These are phyloP conservation scores for Capsicum rhomboideum DNA, from an alignment of 257 asterid genomes.

Conservation along the genomic window DNA sequence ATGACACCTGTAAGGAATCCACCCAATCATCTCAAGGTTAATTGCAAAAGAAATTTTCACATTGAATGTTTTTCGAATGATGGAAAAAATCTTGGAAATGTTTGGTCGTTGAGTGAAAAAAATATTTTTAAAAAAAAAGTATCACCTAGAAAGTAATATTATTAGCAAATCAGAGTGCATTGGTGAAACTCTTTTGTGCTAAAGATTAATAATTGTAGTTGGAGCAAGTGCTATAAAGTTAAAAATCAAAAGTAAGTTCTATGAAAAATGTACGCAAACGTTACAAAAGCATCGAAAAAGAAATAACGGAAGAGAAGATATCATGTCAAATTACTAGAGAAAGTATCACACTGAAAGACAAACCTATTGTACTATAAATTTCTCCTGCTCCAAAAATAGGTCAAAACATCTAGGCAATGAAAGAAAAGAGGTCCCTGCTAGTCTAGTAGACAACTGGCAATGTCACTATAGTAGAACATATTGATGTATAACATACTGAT, in stretches of 20 bases:
- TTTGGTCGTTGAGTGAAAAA: background rate
- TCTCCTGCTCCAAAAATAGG: background rate
- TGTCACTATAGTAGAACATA: background rate
- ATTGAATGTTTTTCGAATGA: background rate
- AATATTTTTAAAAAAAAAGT: background rate
- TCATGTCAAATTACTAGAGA: background rate
- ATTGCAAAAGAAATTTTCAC: background rate
- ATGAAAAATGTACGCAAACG: background rate
- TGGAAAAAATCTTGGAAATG: background rate
- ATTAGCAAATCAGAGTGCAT: background rate
- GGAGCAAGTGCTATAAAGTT: background rate
- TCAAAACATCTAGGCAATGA: background rate
- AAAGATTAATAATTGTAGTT: background rate
- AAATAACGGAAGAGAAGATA: background rate
- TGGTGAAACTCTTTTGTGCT: background rate
- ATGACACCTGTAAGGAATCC: conserved; percentile 55
- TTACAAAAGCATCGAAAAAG: background rate
- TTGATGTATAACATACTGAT: background rate
- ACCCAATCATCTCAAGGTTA: background rate
- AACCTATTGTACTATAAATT: background rate
- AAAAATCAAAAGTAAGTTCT: background rate
- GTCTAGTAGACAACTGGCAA: background rate
- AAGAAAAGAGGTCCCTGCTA: background rate
- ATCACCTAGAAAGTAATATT: background rate
- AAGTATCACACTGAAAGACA: background rate